Evolutionary conservation across 2,329 filamentous ascomycete genomes (phyloP), one percentile per base, ranked within the genome.

Genomic region (Corinectria fuckeliana): DNA sequence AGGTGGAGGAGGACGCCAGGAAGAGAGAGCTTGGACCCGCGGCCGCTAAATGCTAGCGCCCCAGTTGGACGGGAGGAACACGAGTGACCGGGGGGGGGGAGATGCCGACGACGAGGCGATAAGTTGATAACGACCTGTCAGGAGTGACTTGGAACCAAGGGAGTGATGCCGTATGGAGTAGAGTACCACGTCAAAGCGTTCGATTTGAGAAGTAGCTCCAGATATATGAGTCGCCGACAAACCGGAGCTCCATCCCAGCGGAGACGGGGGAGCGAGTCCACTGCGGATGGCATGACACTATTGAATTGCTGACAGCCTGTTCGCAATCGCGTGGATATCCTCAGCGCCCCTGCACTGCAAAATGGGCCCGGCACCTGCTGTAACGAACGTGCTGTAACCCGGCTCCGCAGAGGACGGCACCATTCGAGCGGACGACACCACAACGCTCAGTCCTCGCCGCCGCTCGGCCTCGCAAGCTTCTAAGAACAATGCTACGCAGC

Each of bases 21-120:
- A 39, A 38, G 21, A 20, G n/a, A 41, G 42, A 59, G 56, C 56
- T 59, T 59, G 56, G 56, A 47, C 56, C 56, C 25, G 50, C 56
- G 56, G 56, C 16, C 50, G 30, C 56, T 59, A 59, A 28, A 28
- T 49, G 44, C 56, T 59, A 59, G 56, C 45, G 56, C 41, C 30
- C 36, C 32, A 44, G 20, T 18, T 14, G 26, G n/a, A n/a, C n/a
- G n/a, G 34, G 26, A 32, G 42, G 49, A 49, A 52, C 56, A 47
- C 47, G 34, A 53, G n/a, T n/a, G n/a, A n/a, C n/a, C n/a, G n/a
- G n/a, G n/a, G n/a, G n/a, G n/a, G n/a, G 23, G 11, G 42, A 25
- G 28, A 16, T 44, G 39, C n/a, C 42, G 23, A 26, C 18, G 45
- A 36, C 23, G 25, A 28, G 45, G 50, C 18, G 42, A 18, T 16